phyloP scores from a whole-genome alignment of 768 basidiomycete species.

The Hygrocybe punicea region DNA sequence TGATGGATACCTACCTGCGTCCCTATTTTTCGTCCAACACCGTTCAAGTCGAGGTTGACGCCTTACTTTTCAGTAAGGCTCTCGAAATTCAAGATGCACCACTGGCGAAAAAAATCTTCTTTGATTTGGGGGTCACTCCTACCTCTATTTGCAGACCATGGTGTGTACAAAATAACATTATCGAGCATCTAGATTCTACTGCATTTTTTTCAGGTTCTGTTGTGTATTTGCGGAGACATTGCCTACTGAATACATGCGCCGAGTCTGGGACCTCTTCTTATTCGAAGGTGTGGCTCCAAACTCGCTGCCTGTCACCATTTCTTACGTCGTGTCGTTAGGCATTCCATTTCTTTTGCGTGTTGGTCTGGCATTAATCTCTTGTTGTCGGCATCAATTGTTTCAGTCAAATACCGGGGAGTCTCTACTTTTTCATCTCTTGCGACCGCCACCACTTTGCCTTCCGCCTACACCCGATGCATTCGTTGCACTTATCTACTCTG shows the following conservation, averaged over 20 bases:
- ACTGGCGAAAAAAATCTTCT: conserved; percentile 64
- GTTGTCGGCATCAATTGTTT: conserved; percentile 57
- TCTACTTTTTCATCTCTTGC: conserved; percentile 48
- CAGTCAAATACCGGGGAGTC: conserved; percentile 46
- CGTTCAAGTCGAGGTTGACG: conserved; percentile 72
- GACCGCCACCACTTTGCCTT: conserved; percentile 50
- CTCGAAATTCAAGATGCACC: conserved; percentile 60
- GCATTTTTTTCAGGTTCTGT: conserved; percentile 53
- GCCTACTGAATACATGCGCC: conserved; percentile 60
- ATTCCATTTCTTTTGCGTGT: conserved; percentile 72
- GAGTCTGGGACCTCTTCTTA: conserved; percentile 81
- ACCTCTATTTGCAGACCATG: conserved; percentile 59
- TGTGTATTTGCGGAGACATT: conserved; percentile 66
- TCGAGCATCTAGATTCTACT: neutral
- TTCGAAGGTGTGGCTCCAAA: conserved; percentile 59
- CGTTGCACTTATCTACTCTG: conserved; percentile 54
- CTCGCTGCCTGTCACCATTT: neutral
- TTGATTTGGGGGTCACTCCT: conserved; percentile 59
- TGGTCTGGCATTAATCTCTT: conserved; percentile 60
- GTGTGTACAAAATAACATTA: conserved; percentile 35
- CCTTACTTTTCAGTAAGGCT: conserved; percentile 63
- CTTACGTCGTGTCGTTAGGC: conserved; percentile 39
- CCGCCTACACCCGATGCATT: conserved; percentile 61
- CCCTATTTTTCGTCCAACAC: conserved; percentile 63
- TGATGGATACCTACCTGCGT: conserved; percentile 83